Base-by-base conservation (phyloP, 345 rosid species). In the Syzygium aromaticum region DNA sequence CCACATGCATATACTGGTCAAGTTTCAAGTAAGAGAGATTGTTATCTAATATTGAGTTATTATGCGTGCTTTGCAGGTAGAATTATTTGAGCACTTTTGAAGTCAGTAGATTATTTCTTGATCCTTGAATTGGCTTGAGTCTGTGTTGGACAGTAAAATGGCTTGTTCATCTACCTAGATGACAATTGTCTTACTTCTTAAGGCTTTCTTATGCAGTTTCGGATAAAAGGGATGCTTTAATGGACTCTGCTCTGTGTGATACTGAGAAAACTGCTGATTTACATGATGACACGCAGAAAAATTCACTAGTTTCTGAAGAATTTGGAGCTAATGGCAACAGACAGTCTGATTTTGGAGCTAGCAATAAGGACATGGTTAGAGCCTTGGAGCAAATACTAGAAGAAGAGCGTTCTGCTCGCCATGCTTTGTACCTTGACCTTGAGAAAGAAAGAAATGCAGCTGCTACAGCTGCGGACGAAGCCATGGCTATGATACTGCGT, bases 361-460 rank as follows among this genome's bases (percentile, higher is more conserved):
- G 49, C 46, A 38, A 73, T 67, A 87, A 86, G 80, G 88, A 89
- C 57, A 40, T 54, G 43, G 77, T 93, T 67, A 92, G 90, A 86
- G 86, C 89, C 64, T 88, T 96, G 88, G 93, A 93, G 91, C 90
- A 87, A 88, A 92, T 93, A 82, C 88, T 94, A 84, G 89, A 92
- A 88, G 92, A 91, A 86, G 98, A 92, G 90, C 91, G 90, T 54
- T 82, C 90, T 86, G 92, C 91, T 27, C 83, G 89, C 86, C 77
- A 93, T 88, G 91, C 92, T 67, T 78, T 97, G 87, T 87, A 87
- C 86, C 85, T 87, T 17, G 98, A 97, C 87, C 90, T 95, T 23
- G 98, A 96, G 88, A 91, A 96, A 87, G 99, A 97, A 91, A 95
- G 98, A 90, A 91, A 90, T 84, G 97, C 98, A 56, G 93, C 98